Conservation (phyloP, 2,329 filamentous ascomycete genomes). For the Tolypocladium nubicola region DNA sequence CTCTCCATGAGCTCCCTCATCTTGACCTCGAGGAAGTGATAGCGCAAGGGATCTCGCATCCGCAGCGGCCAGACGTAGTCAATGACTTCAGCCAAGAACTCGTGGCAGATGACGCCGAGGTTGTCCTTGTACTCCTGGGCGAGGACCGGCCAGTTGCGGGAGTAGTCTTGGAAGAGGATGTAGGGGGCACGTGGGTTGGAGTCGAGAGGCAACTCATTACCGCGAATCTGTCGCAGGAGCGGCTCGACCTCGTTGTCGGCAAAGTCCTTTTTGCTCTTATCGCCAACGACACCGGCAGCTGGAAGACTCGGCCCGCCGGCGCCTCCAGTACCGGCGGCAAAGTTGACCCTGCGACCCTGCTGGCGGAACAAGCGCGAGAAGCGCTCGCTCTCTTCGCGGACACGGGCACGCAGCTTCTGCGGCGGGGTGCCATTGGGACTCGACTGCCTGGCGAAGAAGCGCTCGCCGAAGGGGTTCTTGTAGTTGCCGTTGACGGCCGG, state of each 20-base stretch:
- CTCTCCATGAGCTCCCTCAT: constrained; percentile 35
- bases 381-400: constrained; percentile 39
- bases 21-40: constrained; percentile 37
- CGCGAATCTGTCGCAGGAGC: constrained; percentile 37
- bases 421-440: constrained; percentile 38
- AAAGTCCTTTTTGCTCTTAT: constrained; percentile 35
- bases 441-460: constrained; percentile 38
- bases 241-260: constrained; percentile 36
- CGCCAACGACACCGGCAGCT: constrained; percentile 18
- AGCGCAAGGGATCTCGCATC: constrained; percentile 39
- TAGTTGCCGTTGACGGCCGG: constrained; percentile 44
- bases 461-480: constrained; percentile 42
- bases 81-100: constrained; percentile 40
- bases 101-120: constrained; percentile 41
- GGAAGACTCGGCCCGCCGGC: constrained; percentile 14
- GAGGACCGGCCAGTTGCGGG: constrained; percentile 39
- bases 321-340: constrained; percentile 15
- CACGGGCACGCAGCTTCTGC: constrained; percentile 39
- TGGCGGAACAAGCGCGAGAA: constrained; percentile 38
- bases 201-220: constrained; percentile 41
- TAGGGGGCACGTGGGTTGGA: constrained; percentile 42
- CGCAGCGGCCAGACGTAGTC: constrained; percentile 38
- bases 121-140: constrained; percentile 45
- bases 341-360: constrained; percentile 37
- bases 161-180: constrained; percentile 43